Evolutionary conservation across 345 rosid species (phyloP).

Genomic region (Luvunga scandens): DNA sequence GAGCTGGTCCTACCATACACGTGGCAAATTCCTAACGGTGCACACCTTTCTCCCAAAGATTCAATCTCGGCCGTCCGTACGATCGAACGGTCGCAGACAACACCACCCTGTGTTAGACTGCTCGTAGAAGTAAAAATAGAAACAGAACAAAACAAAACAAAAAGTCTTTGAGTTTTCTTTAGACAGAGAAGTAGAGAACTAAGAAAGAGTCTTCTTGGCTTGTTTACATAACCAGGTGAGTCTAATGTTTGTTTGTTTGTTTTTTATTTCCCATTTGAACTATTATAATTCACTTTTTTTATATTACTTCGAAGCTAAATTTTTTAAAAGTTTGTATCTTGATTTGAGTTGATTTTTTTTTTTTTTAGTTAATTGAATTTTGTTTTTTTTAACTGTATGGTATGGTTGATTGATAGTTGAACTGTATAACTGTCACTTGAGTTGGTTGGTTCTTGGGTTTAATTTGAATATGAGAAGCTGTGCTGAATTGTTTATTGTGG

Average conservation of each 20-base stretch:
- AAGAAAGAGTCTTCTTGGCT: not conserved
- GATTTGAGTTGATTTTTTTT: not conserved
- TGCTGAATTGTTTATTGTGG: slow-evolving; percentile 4
- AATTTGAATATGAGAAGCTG: slow-evolving; percentile 3
- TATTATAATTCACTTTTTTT: not conserved
- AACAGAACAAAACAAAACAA: slow-evolving; percentile 10
- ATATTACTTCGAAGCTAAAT: not conserved
- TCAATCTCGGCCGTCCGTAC: slow-evolving; percentile 40
- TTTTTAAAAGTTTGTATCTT: not conserved
- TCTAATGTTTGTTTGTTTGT: not conserved
- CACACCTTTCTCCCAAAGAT: not conserved
- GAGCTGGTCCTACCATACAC: slow-evolving; percentile 26
- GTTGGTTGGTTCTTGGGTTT: slow-evolving; percentile 27
- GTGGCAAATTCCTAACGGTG: slow-evolving; percentile 23
- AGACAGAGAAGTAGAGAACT: not conserved
- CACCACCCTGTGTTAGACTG: slow-evolving; percentile 37
- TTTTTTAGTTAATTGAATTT: too few species aligned
- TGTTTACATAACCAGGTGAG: slow-evolving; percentile 6
- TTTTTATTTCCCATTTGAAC: not conserved
- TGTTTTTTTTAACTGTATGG: not conserved
- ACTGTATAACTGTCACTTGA: slow-evolving; percentile 27
- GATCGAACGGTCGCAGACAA: slow-evolving; percentile 29
- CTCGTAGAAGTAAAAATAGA: slow-evolving; percentile 33
- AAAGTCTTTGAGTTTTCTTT: not conserved
- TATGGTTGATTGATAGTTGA: slow-evolving; percentile 17